Percentiles rank a stretch among this genome's conserved stretches.
Evolutionary conservation across 495 filamentous ascomycete genomes (phyloP).

Genomic region (Sphaerosporella brunnea): DNA sequence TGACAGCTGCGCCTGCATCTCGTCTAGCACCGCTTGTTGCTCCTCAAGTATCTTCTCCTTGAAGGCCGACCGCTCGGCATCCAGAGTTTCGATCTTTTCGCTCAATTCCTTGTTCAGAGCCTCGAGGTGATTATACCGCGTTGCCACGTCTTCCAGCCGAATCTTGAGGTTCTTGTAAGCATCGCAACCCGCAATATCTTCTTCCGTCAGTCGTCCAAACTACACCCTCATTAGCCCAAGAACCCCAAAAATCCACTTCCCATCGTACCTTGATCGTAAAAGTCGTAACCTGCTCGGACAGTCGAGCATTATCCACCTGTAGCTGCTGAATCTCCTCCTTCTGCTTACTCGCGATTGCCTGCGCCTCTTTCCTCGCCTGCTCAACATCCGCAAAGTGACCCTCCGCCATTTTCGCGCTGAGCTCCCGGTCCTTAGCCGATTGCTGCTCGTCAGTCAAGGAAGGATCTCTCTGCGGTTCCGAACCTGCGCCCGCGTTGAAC

Average conservation of each 20-base stretch:
- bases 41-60: conserved; percentile 65
- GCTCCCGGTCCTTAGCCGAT: conserved; percentile 33
- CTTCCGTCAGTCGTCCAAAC: conserved; percentile 59
- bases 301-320: conserved; percentile 57
- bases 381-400: conserved; percentile 38
- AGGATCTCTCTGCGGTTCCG: conserved; percentile 28
- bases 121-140: conserved; percentile 78
- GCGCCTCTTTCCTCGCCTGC: conserved; percentile 52
- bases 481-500: conserved; percentile 34
- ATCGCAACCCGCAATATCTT: conserved; percentile 83
- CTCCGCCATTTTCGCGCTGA: conserved; percentile 23
- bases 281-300: conserved; percentile 63
- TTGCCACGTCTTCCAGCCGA: conserved; percentile 82
- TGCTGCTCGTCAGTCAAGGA: conserved; percentile 32
- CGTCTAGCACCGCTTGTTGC: conserved; percentile 44
- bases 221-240: conserved; percentile 11
- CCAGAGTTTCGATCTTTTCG: conserved; percentile 67
- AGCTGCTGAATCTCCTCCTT: conserved; percentile 71
- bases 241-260: too few species aligned
- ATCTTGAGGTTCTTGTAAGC: conserved; percentile 79
- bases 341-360: conserved; percentile 56
- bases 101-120: conserved; percentile 69
- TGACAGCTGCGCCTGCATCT: conserved; percentile 63
- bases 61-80: conserved; percentile 68
- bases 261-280: conserved; percentile 40